Evolutionary conservation across 2,329 filamentous ascomycete species (phyloP), one percentile per base, ranked within the genome.

Genomic region (Xylaria sp.): DNA sequence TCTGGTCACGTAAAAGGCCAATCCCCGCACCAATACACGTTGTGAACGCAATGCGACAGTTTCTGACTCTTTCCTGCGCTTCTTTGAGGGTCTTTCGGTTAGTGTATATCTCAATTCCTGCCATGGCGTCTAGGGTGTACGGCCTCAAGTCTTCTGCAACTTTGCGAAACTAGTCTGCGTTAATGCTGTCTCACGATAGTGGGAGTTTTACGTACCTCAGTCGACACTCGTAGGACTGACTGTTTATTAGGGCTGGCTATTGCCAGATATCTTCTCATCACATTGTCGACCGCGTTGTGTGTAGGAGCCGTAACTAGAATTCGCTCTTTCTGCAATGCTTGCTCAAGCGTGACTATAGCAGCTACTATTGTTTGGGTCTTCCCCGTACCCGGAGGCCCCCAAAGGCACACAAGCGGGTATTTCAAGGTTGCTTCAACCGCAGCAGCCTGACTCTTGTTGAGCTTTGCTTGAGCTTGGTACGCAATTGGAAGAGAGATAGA

Each of bases 311-410:
- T 54, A 10, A 60, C 57, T 15, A 60, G 25, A 10, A 54, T 60
- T 21, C 43, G 49, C n/a, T 54, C 51, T 21, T 48, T 11, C 13
- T 33, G 31, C 13, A 60, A 23, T 1, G 11, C 41, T 17, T 31
- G 43, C 43, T 60, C 49, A 10, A 60, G 57, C 27, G 41, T 43
- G 3, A 49, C 37, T 23, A 49, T 60, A 21, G 57, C 57, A 21
- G 57, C 49, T 35, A 60, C 57, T 37, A 60, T 60, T 23, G 49
- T 60, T 31, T 60, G 49, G 3, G 43, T 54, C 49, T 60, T 60
- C 29, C 57, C 49, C 10, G 57, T 60, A 2, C 49, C 57, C 8
- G 57, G 57, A 15, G 57, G 57, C 1, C 57, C 49, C 57, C 57
- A 60, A 29, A 60, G 49, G 21, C 43, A 60, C 3, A 54, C 49